phyloP scores from a whole-genome alignment of 129 eudicot species.

The Chrysanthemum makinoi region DNA sequence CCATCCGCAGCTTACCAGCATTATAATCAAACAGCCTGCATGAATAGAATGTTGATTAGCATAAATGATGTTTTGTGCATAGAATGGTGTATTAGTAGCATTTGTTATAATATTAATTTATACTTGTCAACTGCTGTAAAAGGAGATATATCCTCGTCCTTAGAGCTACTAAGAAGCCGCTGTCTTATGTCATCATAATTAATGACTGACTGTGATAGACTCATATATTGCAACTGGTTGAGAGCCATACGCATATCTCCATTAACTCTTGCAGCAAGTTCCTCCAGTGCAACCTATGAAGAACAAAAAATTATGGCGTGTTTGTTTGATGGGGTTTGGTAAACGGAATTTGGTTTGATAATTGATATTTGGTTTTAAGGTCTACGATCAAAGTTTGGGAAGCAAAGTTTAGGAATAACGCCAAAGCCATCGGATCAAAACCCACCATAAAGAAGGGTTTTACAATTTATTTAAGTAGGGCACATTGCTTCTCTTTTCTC shows the following conservation, averaged over 20 bases:
- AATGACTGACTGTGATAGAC: conserved; percentile 79
- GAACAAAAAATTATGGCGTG: background rate
- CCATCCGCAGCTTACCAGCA: conserved; percentile 84
- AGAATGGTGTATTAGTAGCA: background rate
- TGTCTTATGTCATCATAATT: conserved; percentile 85
- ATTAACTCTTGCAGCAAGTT: conserved; percentile 86
- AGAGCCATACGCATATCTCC: conserved; percentile 99
- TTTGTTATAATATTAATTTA: conserved; percentile 3
- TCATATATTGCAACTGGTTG: conserved; percentile 96
- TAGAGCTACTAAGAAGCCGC: conserved; percentile 86
- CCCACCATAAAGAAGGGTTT: too few relatives aligned
- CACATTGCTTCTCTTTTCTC: too few relatives aligned
- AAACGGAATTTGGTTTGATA: too few relatives aligned
- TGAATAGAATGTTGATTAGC: conserved; percentile 9
- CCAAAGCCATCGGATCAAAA: too few relatives aligned
- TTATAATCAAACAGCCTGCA: conserved; percentile 79
- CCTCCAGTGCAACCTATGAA: conserved; percentile 88
- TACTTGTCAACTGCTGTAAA: conserved; percentile 98
- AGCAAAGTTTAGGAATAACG: too few relatives aligned
- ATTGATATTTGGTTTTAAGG: too few relatives aligned
- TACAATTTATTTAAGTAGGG: too few relatives aligned
- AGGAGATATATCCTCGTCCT: conserved; percentile 98
- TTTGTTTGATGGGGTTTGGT: too few relatives aligned
- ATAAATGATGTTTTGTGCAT: conserved; percentile 7
- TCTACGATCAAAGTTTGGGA: too few relatives aligned